Conservation (phyloP, 2,329 filamentous ascomycete genomes). For the Daldinia sp. region DNA sequence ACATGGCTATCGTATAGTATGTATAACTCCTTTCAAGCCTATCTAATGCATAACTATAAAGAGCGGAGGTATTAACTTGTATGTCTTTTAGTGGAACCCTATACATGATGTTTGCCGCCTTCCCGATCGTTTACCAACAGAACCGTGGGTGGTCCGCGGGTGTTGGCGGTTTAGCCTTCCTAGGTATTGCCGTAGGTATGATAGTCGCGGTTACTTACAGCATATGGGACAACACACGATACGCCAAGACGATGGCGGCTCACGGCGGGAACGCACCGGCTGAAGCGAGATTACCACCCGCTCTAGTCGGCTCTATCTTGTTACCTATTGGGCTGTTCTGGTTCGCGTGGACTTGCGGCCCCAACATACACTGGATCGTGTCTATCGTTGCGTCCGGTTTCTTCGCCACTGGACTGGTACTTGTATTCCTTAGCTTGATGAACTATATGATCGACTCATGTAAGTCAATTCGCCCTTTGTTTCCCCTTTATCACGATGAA, state of each 20-base stretch:
- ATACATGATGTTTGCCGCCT: conserved; percentile 71
- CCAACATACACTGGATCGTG: conserved; percentile 66
- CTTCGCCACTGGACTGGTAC: conserved; percentile 58
- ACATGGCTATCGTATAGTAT: conserved; percentile 71
- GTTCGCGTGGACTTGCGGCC: conserved; percentile 75
- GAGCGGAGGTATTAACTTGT: conserved; percentile 21
- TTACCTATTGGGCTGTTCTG: conserved; percentile 75
- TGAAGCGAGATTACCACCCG: conserved; percentile 73
- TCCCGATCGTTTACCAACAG: conserved; percentile 75
- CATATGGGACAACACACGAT: conserved; percentile 67
- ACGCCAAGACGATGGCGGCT: conserved; percentile 58
- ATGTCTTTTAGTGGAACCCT: conserved; percentile 57
- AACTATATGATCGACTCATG: conserved; percentile 70
- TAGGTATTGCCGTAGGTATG: conserved; percentile 78
- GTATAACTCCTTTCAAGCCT: not conserved
- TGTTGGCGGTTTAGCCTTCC: conserved; percentile 72
- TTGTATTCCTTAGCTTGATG: conserved; percentile 68
- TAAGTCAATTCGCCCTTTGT: conserved; percentile 38
- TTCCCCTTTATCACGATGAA: not conserved
- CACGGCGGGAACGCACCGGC: conserved; percentile 70
- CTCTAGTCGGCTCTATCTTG: conserved; percentile 70
- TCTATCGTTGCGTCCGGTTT: conserved; percentile 52
- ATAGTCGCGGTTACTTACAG: conserved; percentile 67
- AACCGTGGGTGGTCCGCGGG: conserved; percentile 69
- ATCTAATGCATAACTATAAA: not conserved